Evolutionary conservation across 2,329 filamentous ascomycete species (phyloP).

Genomic region (Aspergillus melleus): DNA sequence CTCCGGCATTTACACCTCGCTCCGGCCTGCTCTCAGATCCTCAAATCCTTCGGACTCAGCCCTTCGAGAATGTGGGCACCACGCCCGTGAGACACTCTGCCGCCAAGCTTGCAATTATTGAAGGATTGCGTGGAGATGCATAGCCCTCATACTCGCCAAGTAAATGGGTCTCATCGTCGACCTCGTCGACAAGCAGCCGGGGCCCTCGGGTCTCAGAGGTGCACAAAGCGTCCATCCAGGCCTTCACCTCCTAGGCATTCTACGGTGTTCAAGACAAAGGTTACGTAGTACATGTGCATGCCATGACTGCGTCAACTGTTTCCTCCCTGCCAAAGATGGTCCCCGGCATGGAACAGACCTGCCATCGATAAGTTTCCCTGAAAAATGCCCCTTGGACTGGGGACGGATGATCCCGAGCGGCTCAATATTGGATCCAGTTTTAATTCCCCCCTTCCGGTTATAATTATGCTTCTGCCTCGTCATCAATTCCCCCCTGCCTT

Average conservation of each 20-base stretch:
- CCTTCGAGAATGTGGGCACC: neutral
- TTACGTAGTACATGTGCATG: neutral
- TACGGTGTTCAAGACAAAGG: no score
- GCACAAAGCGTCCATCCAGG: neutral
- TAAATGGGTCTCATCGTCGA: slow-evolving; percentile 1
- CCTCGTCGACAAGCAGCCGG: neutral
- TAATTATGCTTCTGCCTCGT: neutral
- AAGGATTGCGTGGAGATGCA: slow-evolving; percentile 6
- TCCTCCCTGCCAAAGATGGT: no score
- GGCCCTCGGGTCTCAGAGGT: neutral
- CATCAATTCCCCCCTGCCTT: neutral
- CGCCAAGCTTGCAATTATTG: slow-evolving; percentile 15
- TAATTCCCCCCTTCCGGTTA: neutral
- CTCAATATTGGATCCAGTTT: neutral
- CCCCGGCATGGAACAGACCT: neutral
- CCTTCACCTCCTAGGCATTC: no score
- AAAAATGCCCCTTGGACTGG: neutral
- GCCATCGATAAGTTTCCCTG: neutral
- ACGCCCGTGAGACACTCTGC: neutral
- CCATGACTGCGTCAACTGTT: no score
- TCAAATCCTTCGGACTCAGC: no score
- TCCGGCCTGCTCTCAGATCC: no score
- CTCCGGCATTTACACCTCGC: no score
- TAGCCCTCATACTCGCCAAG: slow-evolving; percentile 18
- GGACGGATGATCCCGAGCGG: neutral